Evolutionary conservation across 148 eudicot species (phyloP).

Genomic region (Polygonum maritimum): DNA sequence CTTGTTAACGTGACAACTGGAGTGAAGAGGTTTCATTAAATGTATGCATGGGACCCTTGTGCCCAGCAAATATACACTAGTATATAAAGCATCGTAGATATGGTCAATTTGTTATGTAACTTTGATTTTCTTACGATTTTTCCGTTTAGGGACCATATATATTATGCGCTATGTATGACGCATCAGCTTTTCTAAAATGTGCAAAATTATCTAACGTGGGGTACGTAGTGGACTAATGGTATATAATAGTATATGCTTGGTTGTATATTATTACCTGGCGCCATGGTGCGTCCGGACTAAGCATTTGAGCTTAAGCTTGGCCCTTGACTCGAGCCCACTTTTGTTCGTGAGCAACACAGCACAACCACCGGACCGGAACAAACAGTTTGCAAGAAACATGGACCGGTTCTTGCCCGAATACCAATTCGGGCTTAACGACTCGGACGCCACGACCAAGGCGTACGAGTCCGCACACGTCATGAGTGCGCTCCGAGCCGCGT

Average conservation of each 20-base stretch:
- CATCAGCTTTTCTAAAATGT: too few relatives aligned
- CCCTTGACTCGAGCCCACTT: constrained; percentile 17
- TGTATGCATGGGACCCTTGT: too few relatives aligned
- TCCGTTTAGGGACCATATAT: too few relatives aligned
- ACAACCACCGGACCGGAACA: constrained; percentile 74
- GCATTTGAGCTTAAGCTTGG: constrained; percentile 53
- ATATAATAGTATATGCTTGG: too few relatives aligned
- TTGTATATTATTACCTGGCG: constrained; percentile 6
- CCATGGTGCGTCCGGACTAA: constrained; percentile 73
- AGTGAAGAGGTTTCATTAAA: too few relatives aligned
- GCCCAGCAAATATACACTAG: too few relatives aligned
- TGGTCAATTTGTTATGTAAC: too few relatives aligned
- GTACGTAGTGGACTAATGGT: too few relatives aligned
- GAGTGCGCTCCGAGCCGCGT: constrained; percentile 38
- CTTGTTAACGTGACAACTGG: neutral
- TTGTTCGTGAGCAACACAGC: constrained; percentile 57
- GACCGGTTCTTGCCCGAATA: constrained; percentile 69
- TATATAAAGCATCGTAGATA: too few relatives aligned
- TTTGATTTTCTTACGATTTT: too few relatives aligned
- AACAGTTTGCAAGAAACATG: constrained; percentile 64
- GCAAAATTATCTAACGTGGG: too few relatives aligned
- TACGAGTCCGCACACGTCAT: constrained; percentile 21
- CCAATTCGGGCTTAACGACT: constrained; percentile 70
- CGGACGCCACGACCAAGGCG: constrained; percentile 69
- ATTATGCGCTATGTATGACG: too few relatives aligned